Evolutionary conservation across 169 alveolate species (phyloP).

Genomic region (Plasmodium fragile): DNA sequence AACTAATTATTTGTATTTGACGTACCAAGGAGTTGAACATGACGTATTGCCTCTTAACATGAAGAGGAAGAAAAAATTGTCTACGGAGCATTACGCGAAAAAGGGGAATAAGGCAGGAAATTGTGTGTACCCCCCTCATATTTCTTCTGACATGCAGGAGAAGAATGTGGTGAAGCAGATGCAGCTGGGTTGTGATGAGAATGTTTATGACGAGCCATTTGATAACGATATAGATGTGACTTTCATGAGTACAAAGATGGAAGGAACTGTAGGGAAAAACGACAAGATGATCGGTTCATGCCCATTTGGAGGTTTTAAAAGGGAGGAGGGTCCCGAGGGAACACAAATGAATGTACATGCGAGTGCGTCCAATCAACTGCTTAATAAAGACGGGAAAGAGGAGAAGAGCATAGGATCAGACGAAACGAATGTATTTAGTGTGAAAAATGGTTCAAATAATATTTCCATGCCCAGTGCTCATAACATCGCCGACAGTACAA

Average conservation of each 20-base stretch:
- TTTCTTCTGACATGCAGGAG: neutral
- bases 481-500: neutral
- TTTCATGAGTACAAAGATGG: neutral
- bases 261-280: neutral
- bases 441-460: constrained; percentile 13
- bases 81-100: neutral
- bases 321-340: neutral
- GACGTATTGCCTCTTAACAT: constrained; percentile 84
- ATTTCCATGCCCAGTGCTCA: neutral
- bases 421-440: constrained; percentile 50
- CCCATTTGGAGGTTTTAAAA: neutral
- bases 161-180: neutral
- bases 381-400: constrained; percentile 17
- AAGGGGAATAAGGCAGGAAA: neutral
- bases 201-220: neutral
- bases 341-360: neutral
- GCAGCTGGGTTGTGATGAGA: neutral
- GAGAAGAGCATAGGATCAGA: constrained; percentile 60
- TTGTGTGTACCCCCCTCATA: neutral
- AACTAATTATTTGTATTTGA: constrained; percentile 90
- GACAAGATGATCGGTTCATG: neutral
- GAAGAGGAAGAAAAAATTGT: constrained; percentile 33
- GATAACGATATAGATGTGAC: neutral
- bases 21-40: constrained; percentile 89
- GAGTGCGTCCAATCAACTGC: neutral